These are phyloP conservation scores for Diaporthe sp. DNA, from an alignment of 2,329 filamentous ascomycete species.

Conservation along the genomic window DNA sequence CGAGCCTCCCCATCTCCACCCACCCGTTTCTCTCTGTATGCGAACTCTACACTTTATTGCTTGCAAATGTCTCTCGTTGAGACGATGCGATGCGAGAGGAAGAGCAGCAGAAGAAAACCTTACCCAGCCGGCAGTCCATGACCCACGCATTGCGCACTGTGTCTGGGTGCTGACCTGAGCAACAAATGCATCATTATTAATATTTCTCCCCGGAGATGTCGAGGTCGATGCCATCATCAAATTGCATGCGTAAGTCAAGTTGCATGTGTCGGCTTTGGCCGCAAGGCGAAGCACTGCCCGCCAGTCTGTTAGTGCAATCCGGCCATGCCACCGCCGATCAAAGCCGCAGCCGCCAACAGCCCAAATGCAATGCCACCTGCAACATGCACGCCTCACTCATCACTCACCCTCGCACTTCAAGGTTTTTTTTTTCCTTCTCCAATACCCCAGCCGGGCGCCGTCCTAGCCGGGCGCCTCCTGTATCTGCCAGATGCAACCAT, in stretches of 20 bases:
- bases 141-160: slow-evolving; percentile 4
- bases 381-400: slow-evolving; percentile 5
- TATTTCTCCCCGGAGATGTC: not conserved
- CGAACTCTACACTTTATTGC: not conserved
- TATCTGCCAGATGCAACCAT: slow-evolving; percentile 13
- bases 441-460: not conserved
- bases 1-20: not conserved
- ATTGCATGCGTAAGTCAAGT: not conserved
- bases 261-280: slow-evolving; percentile 24
- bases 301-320: slow-evolving; percentile 3
- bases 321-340: slow-evolving; percentile 24
- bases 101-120: not conserved
- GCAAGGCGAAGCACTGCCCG: slow-evolving; percentile 32
- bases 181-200: not conserved
- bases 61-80: not conserved
- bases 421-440: not conserved
- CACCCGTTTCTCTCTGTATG: not conserved
- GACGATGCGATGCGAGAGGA: not conserved
- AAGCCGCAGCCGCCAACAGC: slow-evolving; percentile 23
- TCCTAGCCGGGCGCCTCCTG: slow-evolving; percentile 26
- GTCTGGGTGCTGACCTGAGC: not conserved
- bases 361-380: not conserved
- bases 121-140: not conserved
- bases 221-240: slow-evolving; percentile 12
- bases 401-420: not conserved